phyloP scores from a whole-genome alignment of 2,329 filamentous ascomycete genomes.

The Epichloe baconii region DNA sequence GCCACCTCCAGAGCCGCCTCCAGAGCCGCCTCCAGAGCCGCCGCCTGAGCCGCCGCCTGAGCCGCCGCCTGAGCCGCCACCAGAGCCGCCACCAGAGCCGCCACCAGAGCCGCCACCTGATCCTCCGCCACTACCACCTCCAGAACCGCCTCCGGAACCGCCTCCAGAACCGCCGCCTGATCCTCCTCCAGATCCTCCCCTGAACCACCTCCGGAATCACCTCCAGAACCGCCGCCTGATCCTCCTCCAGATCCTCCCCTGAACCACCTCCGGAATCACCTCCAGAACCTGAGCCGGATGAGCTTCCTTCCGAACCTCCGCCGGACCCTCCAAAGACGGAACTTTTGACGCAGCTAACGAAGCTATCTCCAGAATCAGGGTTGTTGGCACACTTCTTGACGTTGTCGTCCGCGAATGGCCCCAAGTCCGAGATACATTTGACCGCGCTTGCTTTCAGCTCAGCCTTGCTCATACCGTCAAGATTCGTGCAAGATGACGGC shows the following conservation, averaged over 20 bases:
- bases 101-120: background rate
- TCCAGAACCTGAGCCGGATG: background rate
- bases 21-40: no score
- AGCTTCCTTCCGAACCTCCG: background rate
- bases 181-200: background rate
- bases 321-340: background rate
- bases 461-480: background rate
- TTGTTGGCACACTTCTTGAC: background rate
- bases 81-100: background rate
- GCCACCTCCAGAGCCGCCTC: no score
- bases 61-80: background rate
- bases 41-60: background rate
- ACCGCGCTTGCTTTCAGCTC: background rate
- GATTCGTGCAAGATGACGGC: conserved; percentile 3
- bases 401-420: background rate
- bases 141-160: no score
- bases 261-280: background rate
- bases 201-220: background rate
- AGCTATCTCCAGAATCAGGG: background rate
- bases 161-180: background rate
- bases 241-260: background rate
- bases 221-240: rapidly evolving
- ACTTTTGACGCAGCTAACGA: background rate
- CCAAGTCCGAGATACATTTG: conserved; percentile 4
- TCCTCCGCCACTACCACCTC: no score